These are phyloP conservation scores for Paracorniculantispora psalliotae DNA, from an alignment of 2,329 filamentous ascomycete genomes.

Conservation along the genomic window DNA sequence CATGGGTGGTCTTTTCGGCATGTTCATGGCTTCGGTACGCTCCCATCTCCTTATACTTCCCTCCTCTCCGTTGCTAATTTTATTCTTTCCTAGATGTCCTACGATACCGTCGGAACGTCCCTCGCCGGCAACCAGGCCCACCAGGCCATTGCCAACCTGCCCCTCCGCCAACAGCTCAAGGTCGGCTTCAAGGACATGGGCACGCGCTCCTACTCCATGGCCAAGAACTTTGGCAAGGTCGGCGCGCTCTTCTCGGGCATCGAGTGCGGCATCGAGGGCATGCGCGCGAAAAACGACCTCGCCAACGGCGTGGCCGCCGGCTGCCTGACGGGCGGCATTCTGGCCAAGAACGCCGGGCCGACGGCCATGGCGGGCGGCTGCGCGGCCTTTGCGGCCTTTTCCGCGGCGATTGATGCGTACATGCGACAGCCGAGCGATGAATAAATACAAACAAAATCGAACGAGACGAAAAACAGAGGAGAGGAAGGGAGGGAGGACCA, in stretches of 20 bases:
- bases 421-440: constrained; percentile 73
- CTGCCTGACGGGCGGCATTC: constrained; percentile 83
- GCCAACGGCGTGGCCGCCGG: constrained; percentile 82
- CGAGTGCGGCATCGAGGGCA: constrained; percentile 91
- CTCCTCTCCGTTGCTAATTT: neutral
- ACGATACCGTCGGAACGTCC: constrained; percentile 81
- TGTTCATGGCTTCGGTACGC: constrained; percentile 95
- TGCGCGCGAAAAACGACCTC: constrained; percentile 89
- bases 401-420: constrained; percentile 84
- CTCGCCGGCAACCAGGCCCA: constrained; percentile 34
- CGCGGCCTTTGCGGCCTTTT: constrained; percentile 89
- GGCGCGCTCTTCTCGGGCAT: constrained; percentile 88
- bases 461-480: neutral
- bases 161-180: constrained; percentile 76
- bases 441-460: constrained; percentile 22
- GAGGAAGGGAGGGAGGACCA: neutral
- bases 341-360: constrained; percentile 82
- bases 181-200: constrained; percentile 95
- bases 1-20: constrained; percentile 86
- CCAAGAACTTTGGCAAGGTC: constrained; percentile 93
- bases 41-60: constrained; percentile 8
- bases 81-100: constrained; percentile 69
- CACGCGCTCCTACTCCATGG: constrained; percentile 70
- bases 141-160: constrained; percentile 55
- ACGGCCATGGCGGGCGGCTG: constrained; percentile 85